phyloP scores from a whole-genome alignment of 805 yeast genomes.

The Nakazawaea sp. region DNA sequence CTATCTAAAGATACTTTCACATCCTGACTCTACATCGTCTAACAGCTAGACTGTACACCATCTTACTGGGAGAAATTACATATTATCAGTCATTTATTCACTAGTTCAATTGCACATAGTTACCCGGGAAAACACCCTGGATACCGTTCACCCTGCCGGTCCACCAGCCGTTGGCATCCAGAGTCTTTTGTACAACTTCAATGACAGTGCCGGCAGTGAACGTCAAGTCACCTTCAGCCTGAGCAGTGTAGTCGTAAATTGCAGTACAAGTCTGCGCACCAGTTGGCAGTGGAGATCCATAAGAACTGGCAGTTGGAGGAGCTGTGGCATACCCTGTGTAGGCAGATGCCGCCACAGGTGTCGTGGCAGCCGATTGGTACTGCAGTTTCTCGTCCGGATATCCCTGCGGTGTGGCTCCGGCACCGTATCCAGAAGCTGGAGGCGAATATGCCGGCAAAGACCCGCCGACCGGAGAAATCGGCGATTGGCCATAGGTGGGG shows the following conservation, averaged over 20 bases:
- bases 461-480: constrained; percentile 12
- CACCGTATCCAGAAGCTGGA: constrained; percentile 21
- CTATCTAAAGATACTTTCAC: no score
- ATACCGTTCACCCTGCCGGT: constrained; percentile 81
- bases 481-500: constrained; percentile 21
- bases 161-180: constrained; percentile 97
- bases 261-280: constrained; percentile 73
- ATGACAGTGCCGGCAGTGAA: constrained; percentile 87
- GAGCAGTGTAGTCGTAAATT: constrained; percentile 85
- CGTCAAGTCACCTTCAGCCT: constrained; percentile 85
- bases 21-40: no score
- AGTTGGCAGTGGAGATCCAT: constrained; percentile 16
- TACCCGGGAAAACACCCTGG: constrained; percentile 93
- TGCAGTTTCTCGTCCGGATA: constrained; percentile 20
- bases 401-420: constrained; percentile 16
- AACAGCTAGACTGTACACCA: no score
- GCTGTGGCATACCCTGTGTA: constrained; percentile 18
- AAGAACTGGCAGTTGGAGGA: constrained; percentile 16
- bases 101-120: constrained; percentile 74
- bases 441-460: constrained; percentile 31
- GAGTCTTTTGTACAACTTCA: constrained; percentile 73
- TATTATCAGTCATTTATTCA: not conserved
- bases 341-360: constrained; percentile 15
- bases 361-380: no score
- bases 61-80: no score